Base-by-base conservation (phyloP, 805 yeast species). In the Teunomyces cretensis region DNA sequence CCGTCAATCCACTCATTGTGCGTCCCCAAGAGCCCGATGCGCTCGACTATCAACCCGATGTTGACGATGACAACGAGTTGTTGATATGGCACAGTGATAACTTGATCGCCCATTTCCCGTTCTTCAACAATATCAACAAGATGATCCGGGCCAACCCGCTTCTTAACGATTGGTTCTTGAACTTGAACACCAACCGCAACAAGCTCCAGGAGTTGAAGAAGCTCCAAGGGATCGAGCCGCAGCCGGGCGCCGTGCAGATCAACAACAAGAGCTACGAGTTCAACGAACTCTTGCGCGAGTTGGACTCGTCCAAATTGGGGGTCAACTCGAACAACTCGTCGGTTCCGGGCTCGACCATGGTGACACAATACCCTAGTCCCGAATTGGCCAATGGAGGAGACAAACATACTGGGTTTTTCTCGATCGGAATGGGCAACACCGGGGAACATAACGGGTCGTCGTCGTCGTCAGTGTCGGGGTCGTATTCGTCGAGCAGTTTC, bases 61-160 rank as follows among this genome's bases (percentile, higher is more conserved):
- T 14, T 5, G 52, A 46, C 32, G 35, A 47, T 30, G 53, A 52
- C 14, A 46, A 43, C 22, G 50, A 49, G 30, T 41, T 45, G 26
- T 42, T 48, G 46, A 46, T 51, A 4, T 42, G 42, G 17, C 61
- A 45, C 41, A 56, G 59, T 38, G 60, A 59, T 28, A 51, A 57
- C 37, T 51, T 62, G 33, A 55, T 52, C 17, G 46, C 52, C 36
- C 61, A 60, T 45, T 62, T 62, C 36, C 59, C 64, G 15, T 56
- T 60, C 36, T 60, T 58, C 46, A 60, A 59, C 45, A 59, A 60
- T 43, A 57, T 58, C 38, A 61, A 60, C 46, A 60, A 57, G 45
- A 48, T 62, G 28, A 61, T 62, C n/a, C 43, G 60, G 17, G 54
- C 65, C 7, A 50, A 57, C 39, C 39, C 39, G 28, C 44, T 44